These are phyloP conservation scores for Clohesyomyces aquaticus DNA, from an alignment of 495 filamentous ascomycete species.

Conservation along the genomic window DNA sequence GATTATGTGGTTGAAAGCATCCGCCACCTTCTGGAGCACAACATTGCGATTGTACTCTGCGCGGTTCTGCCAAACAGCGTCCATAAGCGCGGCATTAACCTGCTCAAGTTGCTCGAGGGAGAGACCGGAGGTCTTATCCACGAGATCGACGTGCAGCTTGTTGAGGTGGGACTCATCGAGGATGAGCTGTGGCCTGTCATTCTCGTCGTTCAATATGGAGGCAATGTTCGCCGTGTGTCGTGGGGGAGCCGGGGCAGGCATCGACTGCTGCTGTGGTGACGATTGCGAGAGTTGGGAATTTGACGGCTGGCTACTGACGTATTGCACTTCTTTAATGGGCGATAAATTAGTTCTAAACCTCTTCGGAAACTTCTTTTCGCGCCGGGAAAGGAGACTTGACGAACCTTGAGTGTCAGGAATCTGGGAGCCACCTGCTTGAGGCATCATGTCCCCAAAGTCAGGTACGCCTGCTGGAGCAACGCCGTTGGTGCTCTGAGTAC, in stretches of 20 bases:
- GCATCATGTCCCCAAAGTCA: slow-evolving; percentile 37
- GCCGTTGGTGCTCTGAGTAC: slow-evolving; percentile 69
- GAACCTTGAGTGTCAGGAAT: slow-evolving; percentile 64
- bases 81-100: slow-evolving; percentile 87
- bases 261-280: slow-evolving; percentile 23
- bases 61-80: slow-evolving; percentile 76
- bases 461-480: slow-evolving; percentile 45
- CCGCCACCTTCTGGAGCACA: slow-evolving; percentile 63
- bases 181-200: slow-evolving; percentile 55
- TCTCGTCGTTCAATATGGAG: slow-evolving; percentile 34
- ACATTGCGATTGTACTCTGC: slow-evolving; percentile 78
- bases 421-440: slow-evolving; percentile 49
- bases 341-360: slow-evolving; percentile 8
- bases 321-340: slow-evolving; percentile 26
- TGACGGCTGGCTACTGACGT: slow-evolving; percentile 48
- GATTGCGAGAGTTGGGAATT: slow-evolving; percentile 42
- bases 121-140: slow-evolving; percentile 71
- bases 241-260: slow-evolving; percentile 35
- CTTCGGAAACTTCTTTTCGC: neutral
- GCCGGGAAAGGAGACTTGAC: slow-evolving; percentile 8
- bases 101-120: slow-evolving; percentile 94
- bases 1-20: slow-evolving; percentile 80
- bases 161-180: slow-evolving; percentile 61
- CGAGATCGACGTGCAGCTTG: slow-evolving; percentile 62
- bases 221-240: slow-evolving; percentile 21